Evolutionary conservation across 768 basidiomycete genomes (phyloP), one percentile per base, ranked within the genome.

Genomic region (Amanita subjunquillea): DNA sequence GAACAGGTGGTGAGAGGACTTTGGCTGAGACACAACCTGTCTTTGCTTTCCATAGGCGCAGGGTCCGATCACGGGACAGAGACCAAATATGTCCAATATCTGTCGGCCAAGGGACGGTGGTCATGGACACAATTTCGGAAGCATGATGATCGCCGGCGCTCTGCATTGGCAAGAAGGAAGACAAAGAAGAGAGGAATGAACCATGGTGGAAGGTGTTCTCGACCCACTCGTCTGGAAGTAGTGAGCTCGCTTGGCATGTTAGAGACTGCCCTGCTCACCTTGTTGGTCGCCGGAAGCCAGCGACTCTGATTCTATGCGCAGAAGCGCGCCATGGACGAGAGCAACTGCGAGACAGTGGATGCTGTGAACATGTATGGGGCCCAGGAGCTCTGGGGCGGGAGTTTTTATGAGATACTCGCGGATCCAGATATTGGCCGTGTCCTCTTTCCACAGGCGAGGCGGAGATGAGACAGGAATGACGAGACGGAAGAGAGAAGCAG

Each of bases 31-130:
- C 75, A 62, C 88, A 85, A 41, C 83, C 83, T 51, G 80, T 72
- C 63, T 84, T 79, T 27, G 83, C 75, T 57, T 87, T 85, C 93
- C 93, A 97, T 40, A 88, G 72, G 37, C 91, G 78, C 39, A 98
- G 72, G 32, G 83, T 85, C 51, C 87, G 78, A 70, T 96, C 91
- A 51, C 91, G 76, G 7, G 93, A 92, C 39, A 98, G 75, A 1
- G 91, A 85, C 80, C 90, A 95, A 20, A 85, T 70, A 59, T 87
- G 75, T 34, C 74, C 77, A 53, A 87, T 73, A 62, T 87, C 86
- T 12, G 84, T 85, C 15, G 87, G 87, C 68, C 82, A 85, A 39
- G 85, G 79, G 64, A 83, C 77, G 41, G 81, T 82, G 5, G 87
- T 78, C 38, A 90, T 71, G 41, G 87, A 80, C 44, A 92, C 71